phyloP scores from a whole-genome alignment of 1,284 basidiomycete species.

The Sanghuangporus weigelae region DNA sequence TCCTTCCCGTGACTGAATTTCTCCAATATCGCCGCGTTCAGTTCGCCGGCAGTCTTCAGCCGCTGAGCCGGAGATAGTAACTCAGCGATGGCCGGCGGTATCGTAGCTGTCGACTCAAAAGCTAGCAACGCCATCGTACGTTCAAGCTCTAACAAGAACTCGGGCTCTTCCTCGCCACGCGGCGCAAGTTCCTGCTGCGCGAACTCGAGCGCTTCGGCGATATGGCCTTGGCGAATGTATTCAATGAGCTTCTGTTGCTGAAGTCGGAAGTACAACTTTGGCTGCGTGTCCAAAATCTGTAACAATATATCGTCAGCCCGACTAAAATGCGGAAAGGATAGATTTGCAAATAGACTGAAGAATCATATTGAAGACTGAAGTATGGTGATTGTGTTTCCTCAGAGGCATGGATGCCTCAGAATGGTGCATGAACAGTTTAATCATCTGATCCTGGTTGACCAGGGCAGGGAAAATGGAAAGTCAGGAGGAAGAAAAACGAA shows the following conservation, averaged over 20 bases:
- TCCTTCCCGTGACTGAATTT: constrained; percentile 89
- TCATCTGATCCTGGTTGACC: constrained; percentile 44
- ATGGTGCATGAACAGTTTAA: constrained; percentile 99
- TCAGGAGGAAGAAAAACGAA: constrained; percentile 40
- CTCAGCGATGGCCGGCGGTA: constrained; percentile 65
- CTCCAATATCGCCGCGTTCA: constrained; percentile 93
- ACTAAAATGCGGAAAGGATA: constrained; percentile 17
- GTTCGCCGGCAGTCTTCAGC: constrained; percentile 87
- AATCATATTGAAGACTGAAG: constrained; percentile 94
- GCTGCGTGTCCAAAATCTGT: constrained; percentile 94
- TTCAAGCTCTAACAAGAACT: constrained; percentile 90
- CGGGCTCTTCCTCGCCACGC: constrained; percentile 90
- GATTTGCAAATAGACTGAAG: constrained; percentile 21
- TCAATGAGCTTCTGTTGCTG: constrained; percentile 96
- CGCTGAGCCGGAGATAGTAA: constrained; percentile 84
- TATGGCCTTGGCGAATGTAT: constrained; percentile 78
- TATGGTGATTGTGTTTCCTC: constrained; percentile 72
- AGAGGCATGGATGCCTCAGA: constrained; percentile 77
- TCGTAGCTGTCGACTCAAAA: constrained; percentile 67
- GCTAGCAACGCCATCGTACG: constrained; percentile 94
- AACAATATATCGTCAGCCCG: constrained; percentile 1
- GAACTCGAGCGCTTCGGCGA: constrained; percentile 81
- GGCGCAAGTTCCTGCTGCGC: constrained; percentile 93
- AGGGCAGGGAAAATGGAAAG: constrained; percentile 15
- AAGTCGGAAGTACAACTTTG: constrained; percentile 84